Base-by-base conservation (phyloP, 2,329 filamentous ascomycete species). In the Aspergillus tamarii region DNA sequence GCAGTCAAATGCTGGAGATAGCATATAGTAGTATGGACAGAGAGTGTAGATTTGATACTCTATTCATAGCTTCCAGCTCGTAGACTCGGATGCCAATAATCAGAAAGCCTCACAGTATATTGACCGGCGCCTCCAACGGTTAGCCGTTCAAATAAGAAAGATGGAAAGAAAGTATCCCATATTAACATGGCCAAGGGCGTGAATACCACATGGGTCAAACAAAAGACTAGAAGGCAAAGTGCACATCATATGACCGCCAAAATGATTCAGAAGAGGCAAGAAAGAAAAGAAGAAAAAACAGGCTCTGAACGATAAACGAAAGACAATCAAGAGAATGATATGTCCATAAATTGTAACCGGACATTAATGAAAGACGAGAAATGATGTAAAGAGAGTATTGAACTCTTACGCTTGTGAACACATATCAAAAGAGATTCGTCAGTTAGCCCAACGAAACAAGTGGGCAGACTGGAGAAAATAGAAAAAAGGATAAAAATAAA, bases 321-420 rank as follows among this genome's bases (percentile, higher is more conserved):
- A 71, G 69, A 57, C 64, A 50, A 57, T 46, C 54, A 69, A 69
- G 52, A 63, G 70, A 70, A 68, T 54, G 66, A 70, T 61, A 64
- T 67, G 71, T 67, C 66, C 67, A 66, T 67, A 66, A 67, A 64
- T 65, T 64, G 69, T 68, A 73, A 73, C 66, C 67, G 66, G 67
- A 71, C 70, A 71, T 73, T 57, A 77, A 75, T 46, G 75, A 77
- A 71, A 65, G 74, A 74, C 72, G 72, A 70, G 70, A 76, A 75
- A 67, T 36, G 61, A 62, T 59, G 64, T 69, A 66, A 62, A 65
- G 60, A 72, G 66, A 72, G 70, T 66, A 67, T 76, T 72, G 68
- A 73, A 73, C 73, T 73, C 74, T 72, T 70, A 73, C 65, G 67
- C 69, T 71, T 64, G 64, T 59, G 67, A 69, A 50, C 62, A 72